These are phyloP conservation scores for Melastoma malabathricum DNA, from an alignment of 345 rosid genomes.

Conservation along the genomic window DNA sequence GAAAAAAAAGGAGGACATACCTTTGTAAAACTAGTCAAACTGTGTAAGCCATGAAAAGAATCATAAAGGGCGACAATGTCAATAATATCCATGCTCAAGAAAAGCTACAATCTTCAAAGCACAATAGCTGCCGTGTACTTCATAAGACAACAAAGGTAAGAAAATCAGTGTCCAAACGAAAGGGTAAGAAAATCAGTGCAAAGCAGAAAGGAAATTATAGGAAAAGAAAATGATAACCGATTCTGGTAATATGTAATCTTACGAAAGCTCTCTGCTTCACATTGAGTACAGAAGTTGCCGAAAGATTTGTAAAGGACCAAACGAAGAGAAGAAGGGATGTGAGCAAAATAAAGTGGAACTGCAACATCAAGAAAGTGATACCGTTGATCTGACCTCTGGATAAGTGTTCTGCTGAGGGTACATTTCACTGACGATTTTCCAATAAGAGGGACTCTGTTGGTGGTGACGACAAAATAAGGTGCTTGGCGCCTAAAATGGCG, in stretches of 20 bases:
- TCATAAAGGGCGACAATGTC: conserved; percentile 2
- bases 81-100: not conserved
- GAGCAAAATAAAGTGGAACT: conserved; percentile 1
- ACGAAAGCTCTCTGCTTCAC: conserved; percentile 98
- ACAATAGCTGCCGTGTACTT: conserved; percentile 57
- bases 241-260: conserved; percentile 85
- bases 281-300: conserved; percentile 91
- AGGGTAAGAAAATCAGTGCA: conserved; percentile 7
- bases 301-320: conserved; percentile 97
- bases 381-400: conserved; percentile 41
- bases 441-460: conserved; percentile 50
- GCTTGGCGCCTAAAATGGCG: conserved; percentile 49
- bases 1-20: conserved; percentile 32
- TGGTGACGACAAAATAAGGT: conserved; percentile 52
- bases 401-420: conserved; percentile 88
- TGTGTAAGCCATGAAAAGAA: conserved; percentile 8
- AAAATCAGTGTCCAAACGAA: no score
- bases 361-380: not conserved
- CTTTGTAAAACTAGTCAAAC: conserved; percentile 50
- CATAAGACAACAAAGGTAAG: conserved; percentile 12
- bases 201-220: not conserved
- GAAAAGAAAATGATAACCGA: no score
- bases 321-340: conserved; percentile 1
- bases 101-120: not conserved
- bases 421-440: conserved; percentile 74